Percentiles rank a stretch among this genome's conserved stretches.
phyloP scores from a whole-genome alignment of 2,329 filamentous ascomycete species.

The Sporothrix protearum region DNA sequence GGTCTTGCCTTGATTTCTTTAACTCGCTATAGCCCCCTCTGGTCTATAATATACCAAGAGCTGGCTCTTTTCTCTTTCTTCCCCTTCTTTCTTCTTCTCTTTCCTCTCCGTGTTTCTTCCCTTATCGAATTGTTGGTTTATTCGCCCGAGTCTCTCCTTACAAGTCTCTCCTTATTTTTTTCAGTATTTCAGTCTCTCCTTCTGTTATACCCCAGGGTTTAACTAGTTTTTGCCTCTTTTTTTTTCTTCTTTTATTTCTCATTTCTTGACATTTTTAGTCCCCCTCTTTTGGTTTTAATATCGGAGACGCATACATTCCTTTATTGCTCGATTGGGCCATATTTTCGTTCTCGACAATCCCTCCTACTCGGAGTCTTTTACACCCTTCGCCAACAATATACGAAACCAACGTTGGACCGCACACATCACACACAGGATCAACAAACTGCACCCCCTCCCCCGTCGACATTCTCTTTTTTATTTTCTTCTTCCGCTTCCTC shows the following conservation, averaged over 20 bases:
- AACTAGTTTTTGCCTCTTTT: slow-evolving; percentile 37
- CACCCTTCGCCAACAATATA: not conserved
- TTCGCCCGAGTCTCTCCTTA: slow-evolving; percentile 19
- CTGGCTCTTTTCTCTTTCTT: slow-evolving; percentile 46
- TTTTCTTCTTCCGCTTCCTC: slow-evolving; percentile 7
- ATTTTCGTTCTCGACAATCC: not conserved
- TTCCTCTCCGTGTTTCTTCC: not conserved
- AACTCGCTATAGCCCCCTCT: slow-evolving; percentile 40
- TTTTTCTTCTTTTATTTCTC: slow-evolving; percentile 44
- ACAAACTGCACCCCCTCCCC: slow-evolving; percentile 12
- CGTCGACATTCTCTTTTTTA: not conserved
- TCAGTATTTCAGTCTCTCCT: slow-evolving; percentile 1
- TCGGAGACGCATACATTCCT: slow-evolving; percentile 44
- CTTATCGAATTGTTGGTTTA: slow-evolving; percentile 9
- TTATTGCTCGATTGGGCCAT: slow-evolving; percentile 29
- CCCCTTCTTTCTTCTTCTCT: slow-evolving; percentile 35
- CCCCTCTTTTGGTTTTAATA: slow-evolving; percentile 35
- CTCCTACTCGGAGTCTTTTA: not conserved
- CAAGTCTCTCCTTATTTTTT: not conserved
- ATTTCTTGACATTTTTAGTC: slow-evolving; percentile 32
- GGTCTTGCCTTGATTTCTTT: slow-evolving; percentile 10
- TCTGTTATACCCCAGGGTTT: slow-evolving; percentile 35
- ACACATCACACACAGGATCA: slow-evolving; percentile 19
- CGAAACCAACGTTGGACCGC: not conserved
- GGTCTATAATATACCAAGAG: slow-evolving; percentile 51